phyloP scores from a whole-genome alignment of 176 grass and related monocot genomes.

The Ensete glaucum region DNA sequence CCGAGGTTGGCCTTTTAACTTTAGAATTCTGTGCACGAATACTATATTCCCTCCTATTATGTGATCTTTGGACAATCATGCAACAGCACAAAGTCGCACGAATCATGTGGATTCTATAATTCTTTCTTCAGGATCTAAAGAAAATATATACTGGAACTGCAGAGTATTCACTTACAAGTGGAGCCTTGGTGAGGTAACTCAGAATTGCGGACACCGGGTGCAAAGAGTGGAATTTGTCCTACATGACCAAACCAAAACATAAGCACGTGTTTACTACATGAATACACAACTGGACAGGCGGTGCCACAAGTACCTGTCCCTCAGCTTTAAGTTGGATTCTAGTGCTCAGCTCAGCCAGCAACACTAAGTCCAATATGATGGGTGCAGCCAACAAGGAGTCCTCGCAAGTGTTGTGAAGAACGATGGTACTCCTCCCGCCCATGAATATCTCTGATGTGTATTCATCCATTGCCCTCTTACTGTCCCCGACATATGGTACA shows the following conservation, averaged over 20 bases:
- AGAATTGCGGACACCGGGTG: slow-evolving; percentile 1
- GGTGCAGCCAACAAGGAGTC: slow-evolving; percentile 9
- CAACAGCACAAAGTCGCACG: too few relatives aligned
- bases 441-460: slow-evolving; percentile 19
- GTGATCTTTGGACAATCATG: too few relatives aligned
- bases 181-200: slow-evolving; percentile 11
- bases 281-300: neutral
- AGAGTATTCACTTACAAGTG: neutral
- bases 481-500: slow-evolving; percentile 94
- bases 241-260: neutral
- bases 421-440: slow-evolving; percentile 50
- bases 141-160: neutral
- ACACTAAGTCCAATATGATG: slow-evolving; percentile 35
- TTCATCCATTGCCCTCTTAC: slow-evolving; percentile 59
- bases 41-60: too few relatives aligned
- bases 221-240: slow-evolving; percentile 7
- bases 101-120: too few relatives aligned
- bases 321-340: slow-evolving; percentile 88
- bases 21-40: too few relatives aligned
- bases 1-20: too few relatives aligned
- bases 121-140: neutral
- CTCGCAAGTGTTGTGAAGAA: slow-evolving; percentile 36
- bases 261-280: neutral
- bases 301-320: slow-evolving; percentile 42
- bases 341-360: slow-evolving; percentile 89